Conservation (phyloP, 306 rosid species). For the Pachyrhizus erosus region DNA sequence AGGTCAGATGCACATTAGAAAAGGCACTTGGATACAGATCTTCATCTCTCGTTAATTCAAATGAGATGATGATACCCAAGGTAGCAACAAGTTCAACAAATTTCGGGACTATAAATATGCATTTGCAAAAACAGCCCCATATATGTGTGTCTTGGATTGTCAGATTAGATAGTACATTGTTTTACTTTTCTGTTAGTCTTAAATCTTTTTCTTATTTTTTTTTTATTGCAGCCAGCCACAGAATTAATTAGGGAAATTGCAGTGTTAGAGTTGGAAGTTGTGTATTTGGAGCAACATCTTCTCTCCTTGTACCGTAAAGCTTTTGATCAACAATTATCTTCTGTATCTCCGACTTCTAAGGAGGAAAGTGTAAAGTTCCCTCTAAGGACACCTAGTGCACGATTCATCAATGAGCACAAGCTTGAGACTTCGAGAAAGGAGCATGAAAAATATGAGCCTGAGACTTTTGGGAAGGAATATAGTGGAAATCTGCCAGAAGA, state of each 20-base stretch:
- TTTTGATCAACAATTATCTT: slow-evolving; percentile 74
- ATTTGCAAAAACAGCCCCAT: neutral
- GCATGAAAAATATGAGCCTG: slow-evolving; percentile 45
- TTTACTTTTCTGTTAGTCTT: neutral
- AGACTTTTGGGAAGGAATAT: slow-evolving; percentile 48
- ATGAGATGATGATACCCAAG: slow-evolving; percentile 64
- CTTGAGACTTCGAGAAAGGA: slow-evolving; percentile 51
- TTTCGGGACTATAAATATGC: slow-evolving; percentile 1
- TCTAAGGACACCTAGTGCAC: slow-evolving; percentile 49
- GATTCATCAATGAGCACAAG: slow-evolving; percentile 45
- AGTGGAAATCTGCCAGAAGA: slow-evolving; percentile 56
- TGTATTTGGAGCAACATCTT: slow-evolving; percentile 94
- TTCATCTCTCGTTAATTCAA: slow-evolving; percentile 56
- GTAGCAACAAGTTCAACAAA: slow-evolving; percentile 49
- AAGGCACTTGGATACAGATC: slow-evolving; percentile 73
- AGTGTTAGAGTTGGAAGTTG: slow-evolving; percentile 86
- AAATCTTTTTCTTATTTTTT: slow-evolving; percentile 15
- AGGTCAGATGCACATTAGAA: slow-evolving; percentile 81
- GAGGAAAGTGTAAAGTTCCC: slow-evolving; percentile 57
- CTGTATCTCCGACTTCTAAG: slow-evolving; percentile 63
- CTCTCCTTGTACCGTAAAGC: slow-evolving; percentile 90
- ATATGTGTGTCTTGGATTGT: neutral
- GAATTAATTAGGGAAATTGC: slow-evolving; percentile 94
- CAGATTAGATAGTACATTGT: neutral
- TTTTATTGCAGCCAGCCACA: slow-evolving; percentile 78